Evolutionary conservation across 495 filamentous ascomycete genomes (phyloP).

Genomic region (Xylaria sp.): DNA sequence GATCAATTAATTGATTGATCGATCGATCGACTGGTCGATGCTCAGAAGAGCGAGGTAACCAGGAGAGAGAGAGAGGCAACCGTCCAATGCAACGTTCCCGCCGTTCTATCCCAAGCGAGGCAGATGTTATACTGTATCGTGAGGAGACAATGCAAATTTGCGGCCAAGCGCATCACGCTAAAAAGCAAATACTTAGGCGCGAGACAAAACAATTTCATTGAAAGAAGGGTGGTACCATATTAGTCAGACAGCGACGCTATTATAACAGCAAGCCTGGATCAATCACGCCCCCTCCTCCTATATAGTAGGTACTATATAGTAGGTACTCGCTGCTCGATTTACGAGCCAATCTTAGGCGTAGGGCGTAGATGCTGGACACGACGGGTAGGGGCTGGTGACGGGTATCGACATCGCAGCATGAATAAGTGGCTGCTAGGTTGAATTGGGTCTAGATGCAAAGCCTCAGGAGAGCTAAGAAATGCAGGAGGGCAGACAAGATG

Average conservation of each 20-base stretch:
- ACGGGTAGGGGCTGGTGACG: background rate
- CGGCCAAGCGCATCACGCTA: constrained; percentile 6
- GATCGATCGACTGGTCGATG: background rate
- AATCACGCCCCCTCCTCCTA: background rate
- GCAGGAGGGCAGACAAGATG: background rate
- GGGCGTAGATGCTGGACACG: background rate
- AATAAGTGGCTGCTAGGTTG: background rate
- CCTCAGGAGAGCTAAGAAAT: background rate
- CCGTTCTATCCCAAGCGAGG: background rate
- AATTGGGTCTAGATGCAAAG: background rate
- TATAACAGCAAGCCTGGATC: background rate
- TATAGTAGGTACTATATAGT: background rate
- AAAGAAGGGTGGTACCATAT: background rate
- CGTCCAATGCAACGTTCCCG: background rate
- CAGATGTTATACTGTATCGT: background rate
- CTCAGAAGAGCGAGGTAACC: background rate
- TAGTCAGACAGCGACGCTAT: background rate
- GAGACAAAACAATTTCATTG: background rate
- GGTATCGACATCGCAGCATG: background rate
- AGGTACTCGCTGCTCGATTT: background rate
- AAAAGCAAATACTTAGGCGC: constrained; percentile 11
- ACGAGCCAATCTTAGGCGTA: background rate
- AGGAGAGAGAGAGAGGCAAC: background rate
- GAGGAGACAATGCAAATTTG: background rate
- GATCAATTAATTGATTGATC: background rate